phyloP scores from a whole-genome alignment of 129 eudicot genomes.

The carrot (Daucus carota) region DNA sequence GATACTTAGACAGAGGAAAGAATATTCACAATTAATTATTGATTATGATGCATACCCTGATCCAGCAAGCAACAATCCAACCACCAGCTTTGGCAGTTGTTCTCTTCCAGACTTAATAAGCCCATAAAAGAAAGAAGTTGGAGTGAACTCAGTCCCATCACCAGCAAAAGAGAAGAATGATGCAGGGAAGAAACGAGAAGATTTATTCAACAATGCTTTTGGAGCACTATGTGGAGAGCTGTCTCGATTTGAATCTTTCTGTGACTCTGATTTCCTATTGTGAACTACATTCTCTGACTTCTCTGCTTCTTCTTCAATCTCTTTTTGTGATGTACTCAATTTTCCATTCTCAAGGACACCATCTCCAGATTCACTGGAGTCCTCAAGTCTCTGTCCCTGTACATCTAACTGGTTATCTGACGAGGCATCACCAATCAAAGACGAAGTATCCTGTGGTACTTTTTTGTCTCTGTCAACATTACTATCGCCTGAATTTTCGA shows the following conservation, averaged over 20 bases:
- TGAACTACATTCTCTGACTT: constrained; percentile 43
- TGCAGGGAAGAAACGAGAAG: constrained; percentile 96
- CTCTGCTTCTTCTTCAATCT: constrained; percentile 53
- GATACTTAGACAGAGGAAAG: neutral
- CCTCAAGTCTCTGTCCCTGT: constrained; percentile 28
- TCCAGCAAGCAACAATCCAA: constrained; percentile 69
- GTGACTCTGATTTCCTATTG: constrained; percentile 54
- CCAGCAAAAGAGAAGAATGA: constrained; percentile 80
- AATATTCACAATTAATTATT: neutral
- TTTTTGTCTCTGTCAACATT: constrained; percentile 33
- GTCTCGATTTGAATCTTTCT: constrained; percentile 51
- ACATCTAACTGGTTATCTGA: constrained; percentile 29
- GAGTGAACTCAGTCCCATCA: constrained; percentile 78
- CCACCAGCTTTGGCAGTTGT: constrained; percentile 68
- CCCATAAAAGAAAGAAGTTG: constrained; percentile 53
- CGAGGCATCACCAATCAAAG: constrained; percentile 24
- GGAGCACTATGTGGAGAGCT: constrained; percentile 59
- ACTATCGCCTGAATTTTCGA: constrained; percentile 25
- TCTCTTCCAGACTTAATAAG: constrained; percentile 52
- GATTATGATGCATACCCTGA: constrained; percentile 61
- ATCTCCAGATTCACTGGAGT: constrained; percentile 34
- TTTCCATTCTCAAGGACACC: constrained; percentile 47
- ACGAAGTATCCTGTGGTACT: constrained; percentile 26
- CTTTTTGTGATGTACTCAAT: constrained; percentile 23
- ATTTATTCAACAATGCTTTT: constrained; percentile 64